Evolutionary conservation across 129 eudicot genomes (phyloP).

Genomic region (Sambucus nigra): DNA sequence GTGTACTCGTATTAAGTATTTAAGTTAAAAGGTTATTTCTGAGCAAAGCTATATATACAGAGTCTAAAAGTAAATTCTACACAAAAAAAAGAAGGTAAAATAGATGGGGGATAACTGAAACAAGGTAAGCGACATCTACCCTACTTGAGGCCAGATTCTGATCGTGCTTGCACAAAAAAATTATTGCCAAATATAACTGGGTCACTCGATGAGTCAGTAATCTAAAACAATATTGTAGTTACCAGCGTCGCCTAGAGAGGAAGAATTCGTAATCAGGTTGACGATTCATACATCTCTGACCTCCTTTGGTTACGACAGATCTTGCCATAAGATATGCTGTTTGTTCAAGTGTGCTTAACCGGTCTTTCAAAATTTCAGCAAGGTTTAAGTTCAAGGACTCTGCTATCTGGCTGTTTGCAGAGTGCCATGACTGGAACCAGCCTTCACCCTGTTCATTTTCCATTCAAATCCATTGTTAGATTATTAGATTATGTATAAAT

Average conservation of each 20-base stretch:
- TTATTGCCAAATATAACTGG: too few species aligned
- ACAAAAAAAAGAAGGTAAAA: background rate
- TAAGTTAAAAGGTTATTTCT: background rate
- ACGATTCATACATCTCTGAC: constrained; percentile 8
- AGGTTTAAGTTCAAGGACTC: constrained; percentile 1
- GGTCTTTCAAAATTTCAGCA: constrained; percentile 16
- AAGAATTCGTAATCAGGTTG: constrained; percentile 30
- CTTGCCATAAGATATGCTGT: constrained; percentile 23
- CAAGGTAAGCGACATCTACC: background rate
- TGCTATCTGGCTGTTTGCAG: background rate
- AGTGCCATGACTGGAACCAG: constrained; percentile 23
- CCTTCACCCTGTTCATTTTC: constrained; percentile 18
- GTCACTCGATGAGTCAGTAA: background rate
- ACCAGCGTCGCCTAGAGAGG: constrained; percentile 12
- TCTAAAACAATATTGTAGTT: background rate
- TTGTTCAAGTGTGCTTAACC: constrained; percentile 21
- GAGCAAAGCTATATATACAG: background rate
- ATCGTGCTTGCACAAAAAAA: background rate
- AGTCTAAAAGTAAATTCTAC: background rate
- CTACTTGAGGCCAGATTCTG: background rate
- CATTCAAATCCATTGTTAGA: background rate
- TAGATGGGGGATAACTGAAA: too few species aligned
- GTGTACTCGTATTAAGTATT: too few species aligned
- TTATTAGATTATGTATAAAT: background rate
- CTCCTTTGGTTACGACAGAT: constrained; percentile 13